Evolutionary conservation across 345 rosid genomes (phyloP), one percentile per base, ranked within the genome.

Genomic region (Lumnitzera littorea): DNA sequence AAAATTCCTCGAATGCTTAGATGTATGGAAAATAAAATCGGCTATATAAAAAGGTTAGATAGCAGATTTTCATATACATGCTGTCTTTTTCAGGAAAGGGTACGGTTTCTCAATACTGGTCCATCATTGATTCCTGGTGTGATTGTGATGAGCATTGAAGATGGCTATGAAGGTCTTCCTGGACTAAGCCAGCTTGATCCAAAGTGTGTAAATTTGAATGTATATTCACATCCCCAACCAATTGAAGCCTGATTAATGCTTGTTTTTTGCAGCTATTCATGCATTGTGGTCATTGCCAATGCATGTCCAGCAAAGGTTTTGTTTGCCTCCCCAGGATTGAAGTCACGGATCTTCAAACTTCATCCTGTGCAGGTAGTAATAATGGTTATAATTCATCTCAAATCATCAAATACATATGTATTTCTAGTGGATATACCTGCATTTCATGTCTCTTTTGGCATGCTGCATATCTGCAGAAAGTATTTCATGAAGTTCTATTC

Each of bases 131-230:
- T 87, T 62, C 91, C 84, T 11, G 99, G 97, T 25, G 78, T 87
- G 64, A 84, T 89, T 50, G 90, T 76, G 67, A 85, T 89, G 90
- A 84, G 91, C 78, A 79, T 94, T 71, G 96, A 94, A 79, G 97
- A 87, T 78, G 91, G 91, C 51, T 70, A 68, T 48, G 70, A 74
- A 70, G 90, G 81, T 64, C 61, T 67, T 56, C 79, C 85, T 2
- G 86, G 86, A 60, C 60, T 86, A 67, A 70, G 90, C 61, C 89
- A 80, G 68, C 75, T 87, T 60, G 97, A 94, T 79, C 78, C 87
- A 25, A 54, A 58, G 96, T 89, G 73, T 55, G 98, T 74, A 46
- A 17, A 63, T 29, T 50, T 20, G 50, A 25, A 48, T 46, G 24
- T 52, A 12, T 50, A 4, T 50, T n/a, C 9, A 27, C 41, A 53